Evolutionary conservation across 768 basidiomycete genomes (phyloP).

Genomic region (Kwoniella europaea): DNA sequence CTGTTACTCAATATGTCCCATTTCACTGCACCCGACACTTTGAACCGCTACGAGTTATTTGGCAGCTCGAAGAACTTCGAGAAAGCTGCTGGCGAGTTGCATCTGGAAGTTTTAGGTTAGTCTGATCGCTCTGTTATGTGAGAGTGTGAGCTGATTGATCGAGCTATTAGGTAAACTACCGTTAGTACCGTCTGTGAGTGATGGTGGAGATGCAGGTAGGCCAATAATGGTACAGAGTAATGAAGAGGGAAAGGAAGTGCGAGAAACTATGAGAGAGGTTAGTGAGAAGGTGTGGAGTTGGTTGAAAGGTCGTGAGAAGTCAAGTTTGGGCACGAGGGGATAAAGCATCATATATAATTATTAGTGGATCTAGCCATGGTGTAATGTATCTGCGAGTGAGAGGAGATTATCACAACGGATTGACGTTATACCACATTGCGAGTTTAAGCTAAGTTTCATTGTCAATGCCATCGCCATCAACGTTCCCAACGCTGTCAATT

Average conservation of each 20-base stretch:
- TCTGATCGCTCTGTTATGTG: neutral
- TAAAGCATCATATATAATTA: neutral
- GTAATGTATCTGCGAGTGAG: no score
- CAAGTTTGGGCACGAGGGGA: constrained; percentile 28
- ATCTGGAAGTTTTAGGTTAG: constrained; percentile 69
- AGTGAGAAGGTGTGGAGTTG: constrained; percentile 47
- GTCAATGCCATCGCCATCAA: no score
- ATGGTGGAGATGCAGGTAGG: constrained; percentile 70
- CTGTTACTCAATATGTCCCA: constrained; percentile 85
- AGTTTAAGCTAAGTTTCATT: no score
- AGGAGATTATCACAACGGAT: no score
- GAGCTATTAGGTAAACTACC: constrained; percentile 66
- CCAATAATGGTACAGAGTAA: constrained; percentile 55
- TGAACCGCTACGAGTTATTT: constrained; percentile 68
- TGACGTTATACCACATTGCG: no score
- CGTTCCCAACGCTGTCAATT: no score
- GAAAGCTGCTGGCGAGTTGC: constrained; percentile 65
- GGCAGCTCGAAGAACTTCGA: constrained; percentile 73
- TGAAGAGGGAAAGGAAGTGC: constrained; percentile 46
- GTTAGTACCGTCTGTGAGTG: constrained; percentile 74
- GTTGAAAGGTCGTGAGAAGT: constrained; percentile 18
- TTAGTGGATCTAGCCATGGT: no score
- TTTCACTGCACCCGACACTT: constrained; percentile 77
- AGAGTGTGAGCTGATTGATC: neutral
- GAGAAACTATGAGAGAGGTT: constrained; percentile 43